Evolutionary conservation across 176 grass and related monocot genomes (phyloP), one percentile per base, ranked within the genome.

Genomic region (Eragrostis curvula): DNA sequence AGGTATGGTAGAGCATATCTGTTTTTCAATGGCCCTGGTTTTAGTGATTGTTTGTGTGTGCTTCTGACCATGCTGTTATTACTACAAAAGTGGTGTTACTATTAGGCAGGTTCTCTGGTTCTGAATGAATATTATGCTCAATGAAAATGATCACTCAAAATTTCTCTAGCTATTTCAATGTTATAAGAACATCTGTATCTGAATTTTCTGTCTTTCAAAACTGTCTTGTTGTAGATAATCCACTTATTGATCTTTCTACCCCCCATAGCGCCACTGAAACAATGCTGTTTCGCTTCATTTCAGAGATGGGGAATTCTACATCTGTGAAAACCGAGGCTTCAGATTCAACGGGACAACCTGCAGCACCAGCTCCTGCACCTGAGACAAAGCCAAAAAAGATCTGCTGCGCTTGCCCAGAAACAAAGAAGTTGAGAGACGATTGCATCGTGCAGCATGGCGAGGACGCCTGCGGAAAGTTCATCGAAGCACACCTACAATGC

Each of bases 371-470:
- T 40, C 29, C 89, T 45, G 15, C 53, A 39, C 3, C 91, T 13
- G 93, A 92, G 53, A 74, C 64, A 0, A 96, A 92, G 81, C 91
- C 83, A 1, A 96, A 90, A 78, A 98, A 98, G 89, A 96, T 99
- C 12, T 99, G 96, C 41, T 99, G 96, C 0, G 90, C 79, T 57
- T 98, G 90, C 77, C 90, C 84, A 0, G 92, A 91, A 40, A 98
- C 92, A 23, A 92, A 87, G 83, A 92, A 80, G 84, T 40, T 91
- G 70, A 82, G 87, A 59, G 92, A 92, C 0, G 89, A 97, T 48
- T 97, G 95, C 81, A 83, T 97, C 13, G 81, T 94, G 73, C 71
- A 94, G 85, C 81, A 93, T 18, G 95, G 95, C 0, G 95, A 97
- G 81, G 87, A 73, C 11, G 80, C 92, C 23, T 97, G 95, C 8